Conservation (phyloP, 108 stramenopile genomes). For the Skeletonema costatum region DNA sequence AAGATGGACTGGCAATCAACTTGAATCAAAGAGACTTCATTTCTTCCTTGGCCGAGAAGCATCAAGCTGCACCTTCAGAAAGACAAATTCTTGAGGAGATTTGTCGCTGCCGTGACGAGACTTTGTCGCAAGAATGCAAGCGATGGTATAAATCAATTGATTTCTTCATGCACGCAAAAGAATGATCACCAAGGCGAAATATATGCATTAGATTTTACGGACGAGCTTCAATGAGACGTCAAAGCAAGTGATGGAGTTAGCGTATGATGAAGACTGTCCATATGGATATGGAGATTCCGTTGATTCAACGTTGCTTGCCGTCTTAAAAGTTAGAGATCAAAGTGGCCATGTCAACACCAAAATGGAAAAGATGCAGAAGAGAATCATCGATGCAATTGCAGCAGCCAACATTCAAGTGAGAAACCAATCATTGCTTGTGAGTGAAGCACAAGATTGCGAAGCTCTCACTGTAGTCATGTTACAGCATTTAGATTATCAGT, state of each 20-base stretch:
- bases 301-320: neutral
- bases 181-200: neutral
- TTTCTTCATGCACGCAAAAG: neutral
- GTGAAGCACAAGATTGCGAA: conserved; percentile 49
- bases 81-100: conserved; percentile 71
- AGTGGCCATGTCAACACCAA: neutral
- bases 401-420: conserved; percentile 3
- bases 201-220: conserved; percentile 13
- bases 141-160: neutral
- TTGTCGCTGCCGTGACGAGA: conserved; percentile 21
- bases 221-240: neutral
- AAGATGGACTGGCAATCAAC: conserved; percentile 49
- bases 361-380: neutral
- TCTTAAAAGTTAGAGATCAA: neutral
- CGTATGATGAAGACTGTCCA: neutral
- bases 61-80: conserved; percentile 80
- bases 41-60: conserved; percentile 58
- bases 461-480: conserved; percentile 58
- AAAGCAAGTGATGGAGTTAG: conserved; percentile 6
- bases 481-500: conserved; percentile 73
- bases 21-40: conserved; percentile 63
- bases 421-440: neutral
- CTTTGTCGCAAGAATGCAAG: neutral
- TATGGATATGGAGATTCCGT: neutral
- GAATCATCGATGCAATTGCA: neutral